Evolutionary conservation across 805 yeast species (phyloP).

Genomic region (baker's yeast (Saccharomyces cerevisiae)): DNA sequence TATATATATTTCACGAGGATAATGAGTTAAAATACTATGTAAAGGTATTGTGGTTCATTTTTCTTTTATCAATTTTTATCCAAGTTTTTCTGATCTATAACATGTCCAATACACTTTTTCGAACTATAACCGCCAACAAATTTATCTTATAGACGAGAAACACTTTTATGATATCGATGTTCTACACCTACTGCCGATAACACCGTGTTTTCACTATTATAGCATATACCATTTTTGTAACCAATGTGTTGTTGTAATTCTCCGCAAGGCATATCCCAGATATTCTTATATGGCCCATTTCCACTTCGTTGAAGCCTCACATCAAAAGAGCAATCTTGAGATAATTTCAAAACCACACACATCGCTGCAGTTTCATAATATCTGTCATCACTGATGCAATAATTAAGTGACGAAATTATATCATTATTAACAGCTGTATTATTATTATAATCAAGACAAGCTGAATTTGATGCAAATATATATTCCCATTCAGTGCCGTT

Average conservation of each 20-base stretch:
- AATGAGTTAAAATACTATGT: neutral
- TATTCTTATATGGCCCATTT: neutral
- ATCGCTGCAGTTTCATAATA: neutral
- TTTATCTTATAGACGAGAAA: neutral
- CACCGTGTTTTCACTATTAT: neutral
- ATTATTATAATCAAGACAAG: neutral
- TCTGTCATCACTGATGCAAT: neutral
- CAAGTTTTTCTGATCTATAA: neutral
- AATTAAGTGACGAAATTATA: neutral
- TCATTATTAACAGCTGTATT: neutral
- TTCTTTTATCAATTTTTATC: neutral
- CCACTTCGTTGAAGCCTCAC: neutral
- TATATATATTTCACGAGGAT: neutral
- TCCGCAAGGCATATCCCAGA: neutral
- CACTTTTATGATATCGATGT: neutral
- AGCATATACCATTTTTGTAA: neutral
- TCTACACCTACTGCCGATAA: neutral
- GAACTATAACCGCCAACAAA: neutral
- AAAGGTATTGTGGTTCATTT: neutral
- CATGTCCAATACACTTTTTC: neutral
- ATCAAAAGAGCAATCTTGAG: neutral
- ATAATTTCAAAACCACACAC: neutral
- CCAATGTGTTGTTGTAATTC: neutral
- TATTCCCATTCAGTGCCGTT: neutral
- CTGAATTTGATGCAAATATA: neutral